Evolutionary conservation across 176 grass and related monocot species (phyloP).

Genomic region (Cenchrus americanus): DNA sequence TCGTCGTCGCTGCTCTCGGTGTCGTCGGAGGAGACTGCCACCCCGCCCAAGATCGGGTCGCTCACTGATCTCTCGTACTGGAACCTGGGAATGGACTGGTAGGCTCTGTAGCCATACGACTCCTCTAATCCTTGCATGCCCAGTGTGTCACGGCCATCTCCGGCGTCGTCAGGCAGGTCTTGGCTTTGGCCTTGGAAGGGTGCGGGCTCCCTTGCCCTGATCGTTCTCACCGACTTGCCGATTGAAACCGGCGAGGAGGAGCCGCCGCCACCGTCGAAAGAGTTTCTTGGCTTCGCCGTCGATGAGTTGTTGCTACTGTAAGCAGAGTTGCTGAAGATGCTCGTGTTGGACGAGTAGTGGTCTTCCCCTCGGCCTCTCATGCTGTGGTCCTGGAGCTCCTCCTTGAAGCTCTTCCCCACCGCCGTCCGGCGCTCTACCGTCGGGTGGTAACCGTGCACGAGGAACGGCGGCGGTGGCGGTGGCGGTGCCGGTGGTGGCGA

Average conservation of each 20-base stretch:
- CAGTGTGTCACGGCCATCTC: conserved; percentile 24
- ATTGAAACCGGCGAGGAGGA: conserved; percentile 6
- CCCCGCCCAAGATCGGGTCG: conserved; percentile 46
- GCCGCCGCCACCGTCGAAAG: conserved; percentile 41
- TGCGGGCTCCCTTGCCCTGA: conserved; percentile 46
- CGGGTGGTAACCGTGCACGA: conserved; percentile 54
- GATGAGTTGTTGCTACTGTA: conserved; percentile 44
- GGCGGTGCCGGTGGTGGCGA: conserved; percentile 64
- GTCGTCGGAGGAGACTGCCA: conserved; percentile 49
- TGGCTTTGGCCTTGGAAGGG: conserved; percentile 32
- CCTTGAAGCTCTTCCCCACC: conserved; percentile 67
- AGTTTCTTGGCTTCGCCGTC: conserved; percentile 53
- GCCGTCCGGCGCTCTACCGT: conserved; percentile 46
- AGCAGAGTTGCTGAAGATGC: conserved; percentile 5
- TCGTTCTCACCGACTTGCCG: conserved; percentile 69
- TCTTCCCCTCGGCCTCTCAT: conserved; percentile 38
- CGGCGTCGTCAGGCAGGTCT: conserved; percentile 16
- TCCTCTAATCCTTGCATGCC: conserved; percentile 45
- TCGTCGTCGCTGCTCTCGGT: conserved; percentile 69
- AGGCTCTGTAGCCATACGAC: conserved; percentile 48
- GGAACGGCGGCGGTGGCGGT: conserved; percentile 71
- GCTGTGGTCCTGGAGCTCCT: conserved; percentile 77
- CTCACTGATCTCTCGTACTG: conserved; percentile 46
- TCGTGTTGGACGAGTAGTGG: conserved; percentile 2
- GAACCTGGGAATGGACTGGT: conserved; percentile 54